These are phyloP conservation scores for Termitomyces sp. DNA, from an alignment of 1,284 basidiomycete species.

Conservation along the genomic window DNA sequence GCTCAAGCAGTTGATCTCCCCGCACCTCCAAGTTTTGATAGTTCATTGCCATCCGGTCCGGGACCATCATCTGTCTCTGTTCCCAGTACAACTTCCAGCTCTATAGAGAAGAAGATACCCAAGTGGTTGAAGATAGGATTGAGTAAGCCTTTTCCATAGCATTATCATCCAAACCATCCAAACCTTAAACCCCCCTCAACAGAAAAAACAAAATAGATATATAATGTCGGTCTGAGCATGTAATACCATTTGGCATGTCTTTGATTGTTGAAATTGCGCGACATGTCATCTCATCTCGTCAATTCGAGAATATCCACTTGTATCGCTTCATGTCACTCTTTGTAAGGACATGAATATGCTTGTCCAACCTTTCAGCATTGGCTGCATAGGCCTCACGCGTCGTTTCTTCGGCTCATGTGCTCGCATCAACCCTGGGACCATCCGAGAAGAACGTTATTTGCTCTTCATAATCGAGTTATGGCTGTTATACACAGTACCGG, in stretches of 20 bases:
- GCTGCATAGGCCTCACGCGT: neutral
- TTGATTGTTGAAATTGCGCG: neutral
- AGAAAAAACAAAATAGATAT: slow-evolving; percentile 10
- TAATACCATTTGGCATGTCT: neutral
- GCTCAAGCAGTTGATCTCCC: slow-evolving; percentile 61
- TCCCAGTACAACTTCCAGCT: slow-evolving; percentile 13
- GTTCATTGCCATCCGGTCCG: slow-evolving; percentile 16
- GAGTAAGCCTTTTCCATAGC: slow-evolving; percentile 33
- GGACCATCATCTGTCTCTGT: slow-evolving; percentile 6
- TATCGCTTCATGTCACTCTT: neutral
- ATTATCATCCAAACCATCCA: neutral
- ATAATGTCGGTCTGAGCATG: neutral
- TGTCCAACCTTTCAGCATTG: neutral
- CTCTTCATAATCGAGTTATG: neutral
- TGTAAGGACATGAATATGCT: neutral
- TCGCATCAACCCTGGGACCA: neutral
- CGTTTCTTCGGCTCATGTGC: neutral
- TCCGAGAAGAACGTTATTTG: neutral
- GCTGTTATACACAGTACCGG: neutral
- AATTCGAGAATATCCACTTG: neutral
- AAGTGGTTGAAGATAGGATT: slow-evolving; percentile 63
- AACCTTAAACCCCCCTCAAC: neutral
- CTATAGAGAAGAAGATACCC: slow-evolving; percentile 56
- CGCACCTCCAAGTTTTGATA: slow-evolving; percentile 35
- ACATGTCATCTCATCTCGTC: neutral